Evolutionary conservation across 2,329 filamentous ascomycete species (phyloP), one percentile per base, ranked within the genome.

Genomic region (Westerdykella ornata): DNA sequence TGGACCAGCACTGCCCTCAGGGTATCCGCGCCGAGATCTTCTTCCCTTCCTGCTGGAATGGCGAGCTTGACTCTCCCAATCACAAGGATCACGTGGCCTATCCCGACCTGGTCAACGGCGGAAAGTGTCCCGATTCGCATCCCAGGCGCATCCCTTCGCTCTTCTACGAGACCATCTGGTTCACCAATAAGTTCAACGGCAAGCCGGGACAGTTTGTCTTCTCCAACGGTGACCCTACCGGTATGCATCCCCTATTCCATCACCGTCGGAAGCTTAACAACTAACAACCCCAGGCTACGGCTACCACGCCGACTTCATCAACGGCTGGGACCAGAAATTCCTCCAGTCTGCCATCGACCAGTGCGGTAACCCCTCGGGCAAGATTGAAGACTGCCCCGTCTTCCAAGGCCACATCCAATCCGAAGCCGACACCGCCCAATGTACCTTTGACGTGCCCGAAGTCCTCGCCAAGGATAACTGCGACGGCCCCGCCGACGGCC

Each of bases 1-100:
- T 95, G 28, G 88, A 96, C 59, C 75, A 74, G 41, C 81, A 90
- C 68, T 97, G 90, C 69, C 68, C 69, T n/a, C 76, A 94, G 56
- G 90, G 90, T 44, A 82, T 86, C 40, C 79, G 83, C 40, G 74
- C 77, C 44, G 81, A 86, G 55, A 68, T 85, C 36, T 82, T 85
- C 70, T 84, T 87, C 69, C 83, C 83, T 3, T 85, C 81, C 5
- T 87, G 83, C 74, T 86, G 84, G 74, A 77, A 87, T 66, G 83
- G 82, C 34, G 64, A 70, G 46, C 71, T 72, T 32, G 77, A 75
- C 44, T 70, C 82, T 33, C 67, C 71, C 36, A 72, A 82, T 68
- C 80, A 79, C 71, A 70, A 73, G 65, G 73, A 74, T 51, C 85
- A 86, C 72, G 80, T 82, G 72, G 53, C 69, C 15, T 87, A 77